Conservation (phyloP, 306 rosid genomes). For the Gynostemma pentaphyllum region DNA sequence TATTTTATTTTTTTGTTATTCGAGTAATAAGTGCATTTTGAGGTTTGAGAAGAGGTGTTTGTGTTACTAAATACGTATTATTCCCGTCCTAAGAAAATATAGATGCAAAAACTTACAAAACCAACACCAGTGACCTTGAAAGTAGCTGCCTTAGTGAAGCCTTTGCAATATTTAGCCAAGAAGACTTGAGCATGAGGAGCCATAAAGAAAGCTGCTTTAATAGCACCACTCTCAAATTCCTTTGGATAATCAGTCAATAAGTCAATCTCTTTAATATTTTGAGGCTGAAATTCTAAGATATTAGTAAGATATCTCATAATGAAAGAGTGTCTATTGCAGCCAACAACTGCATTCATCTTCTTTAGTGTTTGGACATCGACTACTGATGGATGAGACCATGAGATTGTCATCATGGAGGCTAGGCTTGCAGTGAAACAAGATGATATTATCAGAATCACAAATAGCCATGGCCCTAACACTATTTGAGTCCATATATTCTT, state of each 20-base stretch:
- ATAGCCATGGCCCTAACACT: constrained; percentile 55
- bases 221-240: constrained; percentile 31
- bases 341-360: constrained; percentile 26
- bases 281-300: constrained; percentile 15
- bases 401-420: constrained; percentile 40
- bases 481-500: constrained; percentile 32
- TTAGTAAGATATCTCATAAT: constrained; percentile 24
- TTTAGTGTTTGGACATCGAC: constrained; percentile 22
- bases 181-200: constrained; percentile 49
- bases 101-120: constrained; percentile 25
- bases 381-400: constrained; percentile 36
- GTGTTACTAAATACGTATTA: too few relatives aligned
- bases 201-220: constrained; percentile 53
- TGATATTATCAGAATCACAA: constrained; percentile 30
- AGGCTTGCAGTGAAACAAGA: constrained; percentile 49
- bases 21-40: too few relatives aligned
- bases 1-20: too few relatives aligned
- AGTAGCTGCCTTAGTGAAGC: constrained; percentile 21
- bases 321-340: constrained; percentile 42
- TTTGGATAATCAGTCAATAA: constrained; percentile 30
- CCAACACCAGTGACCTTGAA: constrained; percentile 46
- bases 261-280: constrained; percentile 24
- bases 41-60: too few relatives aligned
- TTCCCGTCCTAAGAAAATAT: too few relatives aligned
- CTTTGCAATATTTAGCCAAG: constrained; percentile 37